Evolutionary conservation across 257 asterid genomes (phyloP).

Genomic region (Thymus quinquecostatus): DNA sequence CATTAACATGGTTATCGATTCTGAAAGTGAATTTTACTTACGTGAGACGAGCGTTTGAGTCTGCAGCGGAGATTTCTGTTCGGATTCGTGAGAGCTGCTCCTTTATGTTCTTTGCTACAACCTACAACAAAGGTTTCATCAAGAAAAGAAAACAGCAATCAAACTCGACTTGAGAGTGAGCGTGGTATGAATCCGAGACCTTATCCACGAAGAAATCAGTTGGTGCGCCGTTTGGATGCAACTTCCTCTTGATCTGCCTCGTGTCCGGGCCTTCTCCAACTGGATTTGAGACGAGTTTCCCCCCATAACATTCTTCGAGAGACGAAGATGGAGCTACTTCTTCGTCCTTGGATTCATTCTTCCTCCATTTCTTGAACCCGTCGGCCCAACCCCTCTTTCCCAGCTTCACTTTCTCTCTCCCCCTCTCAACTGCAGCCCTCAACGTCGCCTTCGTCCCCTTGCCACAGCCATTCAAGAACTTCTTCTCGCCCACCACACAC

Average conservation of each 20-base stretch:
- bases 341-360: conserved; percentile 54
- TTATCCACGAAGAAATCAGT: conserved; percentile 81
- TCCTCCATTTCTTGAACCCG: conserved; percentile 87
- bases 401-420: conserved; percentile 36
- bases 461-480: conserved; percentile 30
- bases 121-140: conserved; percentile 39
- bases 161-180: neutral
- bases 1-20: neutral
- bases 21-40: conserved; percentile 37
- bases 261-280: conserved; percentile 63
- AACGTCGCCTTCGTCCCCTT: conserved; percentile 48
- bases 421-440: conserved; percentile 37
- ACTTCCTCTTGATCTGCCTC: conserved; percentile 67
- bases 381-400: conserved; percentile 71
- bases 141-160: neutral
- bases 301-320: conserved; percentile 38
- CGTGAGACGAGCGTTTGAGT: conserved; percentile 51
- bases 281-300: conserved; percentile 54
- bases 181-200: conserved; percentile 39
- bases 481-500: conserved; percentile 22
- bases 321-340: conserved; percentile 47
- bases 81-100: conserved; percentile 56
- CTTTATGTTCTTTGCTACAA: conserved; percentile 70
- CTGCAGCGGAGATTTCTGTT: conserved; percentile 37
- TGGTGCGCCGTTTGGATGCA: conserved; percentile 68